Percentiles rank a stretch among this genome's conserved stretches.
phyloP scores from a whole-genome alignment of 352 stramenopile species.

The Blastocystis hominis region DNA sequence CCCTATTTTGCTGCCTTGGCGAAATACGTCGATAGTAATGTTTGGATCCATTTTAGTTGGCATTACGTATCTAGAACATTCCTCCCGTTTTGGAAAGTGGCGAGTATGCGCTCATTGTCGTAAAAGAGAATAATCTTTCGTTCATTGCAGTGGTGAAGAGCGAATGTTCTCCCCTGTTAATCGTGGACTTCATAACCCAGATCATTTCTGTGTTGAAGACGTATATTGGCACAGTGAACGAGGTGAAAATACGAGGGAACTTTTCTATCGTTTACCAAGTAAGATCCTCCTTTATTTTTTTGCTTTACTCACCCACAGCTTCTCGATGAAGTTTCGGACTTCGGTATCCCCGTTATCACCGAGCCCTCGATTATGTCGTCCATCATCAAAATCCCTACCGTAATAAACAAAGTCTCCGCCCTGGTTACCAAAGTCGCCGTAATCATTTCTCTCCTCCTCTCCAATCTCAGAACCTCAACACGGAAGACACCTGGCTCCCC shows the following conservation, averaged over 20 bases:
- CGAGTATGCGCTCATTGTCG: background rate
- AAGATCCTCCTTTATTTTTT: background rate
- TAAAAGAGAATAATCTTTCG: conserved; percentile 7
- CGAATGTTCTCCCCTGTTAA: background rate
- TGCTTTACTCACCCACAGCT: background rate
- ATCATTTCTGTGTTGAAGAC: background rate
- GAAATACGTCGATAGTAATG: background rate
- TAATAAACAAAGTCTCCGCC: background rate
- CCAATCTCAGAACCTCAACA: background rate
- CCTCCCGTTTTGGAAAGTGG: conserved; percentile 8
- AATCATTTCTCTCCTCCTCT: background rate
- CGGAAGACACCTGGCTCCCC: background rate
- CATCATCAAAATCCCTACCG: background rate
- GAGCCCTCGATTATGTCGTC: conserved; percentile 21
- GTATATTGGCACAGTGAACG: background rate
- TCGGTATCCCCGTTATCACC: conserved; percentile 28
- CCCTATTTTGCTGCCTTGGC: background rate
- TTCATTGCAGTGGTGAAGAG: background rate
- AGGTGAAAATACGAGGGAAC: conserved; percentile 23
- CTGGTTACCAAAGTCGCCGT: background rate
- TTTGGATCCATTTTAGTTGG: background rate
- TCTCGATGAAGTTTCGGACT: conserved; percentile 10
- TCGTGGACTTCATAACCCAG: background rate
- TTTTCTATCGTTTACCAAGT: conserved; percentile 12
- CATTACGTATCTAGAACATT: background rate